Base-by-base conservation (phyloP, 2,329 filamentous ascomycete genomes). In the Chaetomiaceae sp. region DNA sequence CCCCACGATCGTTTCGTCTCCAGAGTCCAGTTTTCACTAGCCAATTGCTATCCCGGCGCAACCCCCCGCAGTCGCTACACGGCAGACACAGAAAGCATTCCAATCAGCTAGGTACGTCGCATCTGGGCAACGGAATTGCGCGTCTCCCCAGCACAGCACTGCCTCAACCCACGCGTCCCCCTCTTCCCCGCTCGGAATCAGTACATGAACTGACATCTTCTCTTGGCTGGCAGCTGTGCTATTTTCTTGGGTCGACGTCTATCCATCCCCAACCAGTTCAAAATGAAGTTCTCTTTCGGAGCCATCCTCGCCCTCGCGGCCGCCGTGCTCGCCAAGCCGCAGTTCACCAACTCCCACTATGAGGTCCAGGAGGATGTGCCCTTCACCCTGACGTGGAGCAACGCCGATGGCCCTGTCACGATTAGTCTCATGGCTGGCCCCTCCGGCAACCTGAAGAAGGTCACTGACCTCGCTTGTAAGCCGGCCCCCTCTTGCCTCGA, bases 351-450 rank as follows among this genome's bases (percentile, higher is more conserved):
- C 58, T 50, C 42, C 43, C 39, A 37, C 26, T 65, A 56, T 44
- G 30, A 57, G 29, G 52, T 74, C 45, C 35, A 50, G 34, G 62
- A 64, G 47, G 70, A 68, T 51, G 24, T 61, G 57, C 58, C 69
- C 42, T 74, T 73, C 60, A 64, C 60, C 45, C 61, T 75, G 48
- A 70, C 60, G 42, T 75, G 72, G 72, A 27, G 50, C 40, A 62
- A 62, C 22, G 67, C 65, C 27, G 42, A 50, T 4, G 70, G 69
- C 32, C 61, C 68, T 11, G 70, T 73, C 49, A 70, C 66, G 47
- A 59, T 75, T 42, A 59, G 47, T 15, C 58, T 75, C 41, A 64
- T 68, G 60, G 59, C 60, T 22, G 72, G 72, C 35, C 7, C 58
- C n/a, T 36, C 56, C 9, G 50, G 43, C 30, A 51, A 68, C 58